phyloP scores from a whole-genome alignment of 78 protist species.

The Dictyostelium discoideum region dicty_2.7 NC_007088.5:7177001-7177500 shows the following conservation, averaged over 20 bases:
- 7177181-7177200: background rate
- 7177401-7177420: background rate
- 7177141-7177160: constrained; percentile 26
- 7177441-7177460: no score
- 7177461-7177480: no score
- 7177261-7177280: background rate
- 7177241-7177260: constrained; percentile 24
- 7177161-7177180: no score
- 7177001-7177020: no score
- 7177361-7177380: background rate
- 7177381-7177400: background rate
- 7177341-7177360: background rate
- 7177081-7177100: background rate
- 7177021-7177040: no score
- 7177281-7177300: background rate
- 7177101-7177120: constrained; percentile 38
- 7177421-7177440: background rate
- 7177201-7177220: background rate
- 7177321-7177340: background rate
- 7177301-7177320: background rate
- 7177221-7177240: constrained; percentile 13
- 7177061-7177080: no score
- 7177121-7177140: constrained; percentile 38
- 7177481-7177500: background rate
- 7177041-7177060: no score